Evolutionary conservation across 2,329 filamentous ascomycete species (phyloP), one percentile per base, ranked within the genome.

Genomic region (Chrysoporthe puriensis): DNA sequence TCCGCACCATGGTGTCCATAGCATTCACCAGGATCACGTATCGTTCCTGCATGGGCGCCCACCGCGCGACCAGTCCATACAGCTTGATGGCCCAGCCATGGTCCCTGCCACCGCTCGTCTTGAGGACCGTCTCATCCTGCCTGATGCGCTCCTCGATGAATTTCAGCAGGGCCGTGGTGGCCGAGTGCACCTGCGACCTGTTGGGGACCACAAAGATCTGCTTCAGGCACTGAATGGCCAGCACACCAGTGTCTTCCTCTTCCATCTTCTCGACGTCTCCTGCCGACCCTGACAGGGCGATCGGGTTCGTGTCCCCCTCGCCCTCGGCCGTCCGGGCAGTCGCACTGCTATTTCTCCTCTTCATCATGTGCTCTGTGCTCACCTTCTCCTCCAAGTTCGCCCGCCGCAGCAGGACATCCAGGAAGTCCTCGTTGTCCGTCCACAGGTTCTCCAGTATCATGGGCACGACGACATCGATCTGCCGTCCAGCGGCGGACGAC

Each of bases 11-110:
- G 3, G 86, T 87, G 73, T 97, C 94, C 80, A 96, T 89, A 2
- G 91, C 86, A 0, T 92, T 91, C 58, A 97, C 86, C 59, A 97
- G 84, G 66, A 98, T 96, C 50, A 95, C 88, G 80, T 97, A 98
- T 64, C 96, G 91, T 75, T 97, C 93, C 77, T 98, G 95, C 1
- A 98, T 94, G 0, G 96, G 94, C 0, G 94, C 91, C 94, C 94
- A 98, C 68, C 89, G 88, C 18, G 93, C 90, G 64, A 95, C 86
- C 70, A 94, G 86, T 73, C 91, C 88, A 76, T 96, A 93, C 62
- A 98, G 84, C 67, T 89, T 90, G 36, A 93, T 91, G 1, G 93
- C 90, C 95, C 95, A 98, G 62, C 88, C 91, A 57, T 82, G 81
- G 72, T 86, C 84, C 56, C 79, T 77, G 54, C 81, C 79, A 14